These are phyloP conservation scores for Dorcoceras hygrometricum DNA, from an alignment of 257 asterid species.

Conservation along the genomic window DNA sequence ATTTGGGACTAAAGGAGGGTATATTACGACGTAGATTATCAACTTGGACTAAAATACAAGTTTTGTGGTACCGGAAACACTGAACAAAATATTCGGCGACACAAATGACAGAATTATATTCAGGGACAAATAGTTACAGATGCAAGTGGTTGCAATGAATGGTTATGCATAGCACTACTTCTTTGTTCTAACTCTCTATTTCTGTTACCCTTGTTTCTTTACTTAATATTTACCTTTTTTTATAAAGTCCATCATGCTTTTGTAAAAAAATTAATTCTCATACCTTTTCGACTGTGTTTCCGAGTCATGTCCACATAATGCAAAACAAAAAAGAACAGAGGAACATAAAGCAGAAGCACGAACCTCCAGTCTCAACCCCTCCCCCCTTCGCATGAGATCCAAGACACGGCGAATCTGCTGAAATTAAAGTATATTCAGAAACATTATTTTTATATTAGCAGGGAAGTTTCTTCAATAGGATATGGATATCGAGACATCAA, in stretches of 20 bases:
- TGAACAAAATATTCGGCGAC: neutral
- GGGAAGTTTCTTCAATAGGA: neutral
- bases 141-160: neutral
- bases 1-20: neutral
- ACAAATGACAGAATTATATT: no score
- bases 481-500: neutral
- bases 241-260: no score
- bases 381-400: slow-evolving; percentile 95
- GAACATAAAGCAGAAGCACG: slow-evolving; percentile 21
- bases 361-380: slow-evolving; percentile 83
- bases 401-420: slow-evolving; percentile 90
- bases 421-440: slow-evolving; percentile 9
- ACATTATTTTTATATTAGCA: neutral
- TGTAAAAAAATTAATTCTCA: no score
- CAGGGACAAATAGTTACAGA: neutral
- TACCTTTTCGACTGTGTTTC: no score
- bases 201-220: no score
- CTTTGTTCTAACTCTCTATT: no score
- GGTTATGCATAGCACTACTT: no score
- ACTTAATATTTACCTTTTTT: no score
- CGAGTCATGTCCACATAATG: no score
- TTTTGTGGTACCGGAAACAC: neutral
- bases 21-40: no score
- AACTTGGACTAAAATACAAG: neutral
- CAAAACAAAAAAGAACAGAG: neutral